Percentiles rank a stretch among this genome's conserved stretches.
Conservation (phyloP, 129 eudicot species). For the Artemisia annua region DNA sequence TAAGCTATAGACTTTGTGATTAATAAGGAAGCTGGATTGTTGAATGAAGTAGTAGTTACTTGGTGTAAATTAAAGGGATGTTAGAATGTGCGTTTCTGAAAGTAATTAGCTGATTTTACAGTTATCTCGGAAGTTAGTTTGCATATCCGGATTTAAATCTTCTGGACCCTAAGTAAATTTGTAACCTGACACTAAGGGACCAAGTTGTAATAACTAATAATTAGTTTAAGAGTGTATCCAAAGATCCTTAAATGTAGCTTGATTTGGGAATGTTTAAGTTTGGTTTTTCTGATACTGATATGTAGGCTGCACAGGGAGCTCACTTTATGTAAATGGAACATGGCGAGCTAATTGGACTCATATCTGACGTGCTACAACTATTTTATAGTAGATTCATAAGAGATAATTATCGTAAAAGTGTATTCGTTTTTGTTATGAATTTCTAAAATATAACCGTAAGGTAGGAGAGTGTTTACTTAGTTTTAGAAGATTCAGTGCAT, state of each 20-base stretch:
- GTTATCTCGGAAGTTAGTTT: neutral
- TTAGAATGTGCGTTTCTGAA: too few species aligned
- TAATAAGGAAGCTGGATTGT: too few species aligned
- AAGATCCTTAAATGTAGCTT: neutral
- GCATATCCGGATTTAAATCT: neutral
- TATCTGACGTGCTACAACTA: neutral
- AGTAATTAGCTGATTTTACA: neutral
- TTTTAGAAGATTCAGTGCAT: neutral
- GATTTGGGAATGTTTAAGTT: neutral
- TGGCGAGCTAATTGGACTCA: neutral
- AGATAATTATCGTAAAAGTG: too few species aligned
- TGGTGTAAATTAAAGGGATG: too few species aligned
- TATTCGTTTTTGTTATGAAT: too few species aligned
- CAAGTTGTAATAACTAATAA: neutral
- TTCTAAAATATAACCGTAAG: too few species aligned
- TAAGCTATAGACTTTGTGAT: too few species aligned
- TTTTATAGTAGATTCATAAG: neutral
- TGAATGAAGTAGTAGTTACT: too few species aligned
- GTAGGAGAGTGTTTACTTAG: neutral
- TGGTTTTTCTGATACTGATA: neutral
- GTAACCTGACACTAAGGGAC: neutral
- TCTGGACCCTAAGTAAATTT: too few species aligned
- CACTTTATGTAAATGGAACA: neutral
- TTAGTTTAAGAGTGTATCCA: neutral
- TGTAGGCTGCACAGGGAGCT: neutral